Evolutionary conservation across 441 rosid genomes (phyloP).

Genomic region (Adansonia madagascariensis): DNA sequence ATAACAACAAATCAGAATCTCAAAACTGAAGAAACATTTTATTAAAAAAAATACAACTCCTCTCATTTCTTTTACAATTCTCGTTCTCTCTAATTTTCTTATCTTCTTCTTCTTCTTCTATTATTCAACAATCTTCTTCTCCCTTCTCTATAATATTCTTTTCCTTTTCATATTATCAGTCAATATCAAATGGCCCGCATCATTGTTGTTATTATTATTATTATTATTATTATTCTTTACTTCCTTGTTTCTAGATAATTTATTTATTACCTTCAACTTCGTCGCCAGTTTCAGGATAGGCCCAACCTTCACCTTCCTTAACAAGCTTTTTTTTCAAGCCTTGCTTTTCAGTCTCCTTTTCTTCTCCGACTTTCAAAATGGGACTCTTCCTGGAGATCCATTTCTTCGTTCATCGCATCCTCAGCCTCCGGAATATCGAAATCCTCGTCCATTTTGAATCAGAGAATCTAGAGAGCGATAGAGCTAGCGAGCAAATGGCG

Average conservation of each 20-base stretch:
- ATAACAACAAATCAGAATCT: conserved; percentile 7
- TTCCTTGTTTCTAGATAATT: no score
- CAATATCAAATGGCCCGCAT: no score
- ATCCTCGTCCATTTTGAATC: conserved; percentile 52
- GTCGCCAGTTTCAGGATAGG: conserved; percentile 67
- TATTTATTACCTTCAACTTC: conserved; percentile 62
- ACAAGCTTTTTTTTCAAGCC: conserved; percentile 70
- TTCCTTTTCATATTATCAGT: no score
- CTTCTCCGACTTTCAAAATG: conserved; percentile 61
- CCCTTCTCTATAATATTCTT: no score
- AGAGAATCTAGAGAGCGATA: not conserved
- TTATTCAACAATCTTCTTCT: no score
- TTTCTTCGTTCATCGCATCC: conserved; percentile 55
- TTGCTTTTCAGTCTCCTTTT: conserved; percentile 73
- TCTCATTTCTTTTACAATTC: no score
- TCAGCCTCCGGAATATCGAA: conserved; percentile 55
- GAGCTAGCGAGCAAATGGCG: not conserved
- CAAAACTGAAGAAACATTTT: not conserved
- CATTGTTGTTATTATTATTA: not conserved
- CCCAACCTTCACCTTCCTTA: conserved; percentile 66
- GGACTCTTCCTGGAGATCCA: conserved; percentile 54
- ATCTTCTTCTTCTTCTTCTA: not conserved
- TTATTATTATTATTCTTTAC: no score
- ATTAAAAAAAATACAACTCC: no score
- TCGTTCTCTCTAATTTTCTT: no score